Evolutionary conservation across 208 protist genomes (phyloP).

Genomic region (Wallacemonas collosoma): DNA sequence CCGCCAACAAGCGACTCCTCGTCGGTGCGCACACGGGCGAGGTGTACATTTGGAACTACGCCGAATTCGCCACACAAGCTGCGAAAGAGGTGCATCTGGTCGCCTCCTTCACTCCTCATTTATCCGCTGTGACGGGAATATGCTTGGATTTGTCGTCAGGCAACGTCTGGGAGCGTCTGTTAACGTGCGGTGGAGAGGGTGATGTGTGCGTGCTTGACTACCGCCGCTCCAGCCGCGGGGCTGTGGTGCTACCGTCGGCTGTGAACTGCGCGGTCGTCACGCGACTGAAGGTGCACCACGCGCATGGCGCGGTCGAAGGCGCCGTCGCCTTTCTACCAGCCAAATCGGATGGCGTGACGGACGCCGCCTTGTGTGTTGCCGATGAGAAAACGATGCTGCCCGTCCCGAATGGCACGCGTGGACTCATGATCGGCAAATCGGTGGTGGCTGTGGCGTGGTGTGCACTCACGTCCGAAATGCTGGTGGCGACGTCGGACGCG

Average conservation of each 20-base stretch:
- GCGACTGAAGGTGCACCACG: neutral
- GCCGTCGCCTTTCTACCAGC: neutral
- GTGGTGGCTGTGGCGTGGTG: constrained; percentile 1
- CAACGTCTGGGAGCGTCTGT: constrained; percentile 54
- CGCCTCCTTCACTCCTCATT: constrained; percentile 33
- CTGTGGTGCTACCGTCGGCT: constrained; percentile 4
- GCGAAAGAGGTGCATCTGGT: constrained; percentile 30
- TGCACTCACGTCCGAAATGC: neutral
- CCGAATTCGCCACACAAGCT: constrained; percentile 42
- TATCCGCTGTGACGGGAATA: constrained; percentile 48
- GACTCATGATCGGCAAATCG: neutral
- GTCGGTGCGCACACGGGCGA: constrained; percentile 60
- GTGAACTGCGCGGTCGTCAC: neutral
- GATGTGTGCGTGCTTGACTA: constrained; percentile 44
- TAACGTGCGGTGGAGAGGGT: constrained; percentile 46
- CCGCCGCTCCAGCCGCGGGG: neutral
- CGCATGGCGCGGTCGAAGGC: neutral
- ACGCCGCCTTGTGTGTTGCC: neutral
- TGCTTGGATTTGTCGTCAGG: constrained; percentile 48
- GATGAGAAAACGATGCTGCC: constrained; percentile 7
- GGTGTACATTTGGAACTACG: constrained; percentile 59
- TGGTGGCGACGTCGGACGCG: constrained; percentile 14
- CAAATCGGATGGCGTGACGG: neutral
- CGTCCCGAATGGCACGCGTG: constrained; percentile 5
- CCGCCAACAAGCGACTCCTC: constrained; percentile 51